Percentiles rank a stretch among this genome's conserved stretches.
Conservation (phyloP, 345 rosid genomes). For the Boechera retrofracta region DNA sequence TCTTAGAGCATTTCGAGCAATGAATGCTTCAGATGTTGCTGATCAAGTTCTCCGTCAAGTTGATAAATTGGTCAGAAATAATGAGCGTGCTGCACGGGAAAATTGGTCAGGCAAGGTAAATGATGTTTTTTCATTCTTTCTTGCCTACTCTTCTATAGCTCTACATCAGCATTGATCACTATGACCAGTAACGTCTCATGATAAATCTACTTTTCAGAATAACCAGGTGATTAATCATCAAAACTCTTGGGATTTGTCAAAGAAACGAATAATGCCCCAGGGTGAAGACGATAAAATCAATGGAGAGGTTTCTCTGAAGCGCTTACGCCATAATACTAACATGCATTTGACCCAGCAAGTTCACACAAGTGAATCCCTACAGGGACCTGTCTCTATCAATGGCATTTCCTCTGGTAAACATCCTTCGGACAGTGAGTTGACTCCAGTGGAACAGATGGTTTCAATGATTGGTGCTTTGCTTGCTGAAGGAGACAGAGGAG, state of each 20-base stretch:
- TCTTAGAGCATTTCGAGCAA: conserved; percentile 73
- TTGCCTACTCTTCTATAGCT: conserved; percentile 28
- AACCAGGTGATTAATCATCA: conserved; percentile 68
- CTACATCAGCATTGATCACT: conserved; percentile 34
- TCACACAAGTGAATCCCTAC: conserved; percentile 57
- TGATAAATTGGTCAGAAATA: conserved; percentile 78
- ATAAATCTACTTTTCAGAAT: conserved; percentile 59
- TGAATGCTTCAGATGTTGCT: conserved; percentile 97
- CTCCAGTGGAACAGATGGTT: conserved; percentile 96
- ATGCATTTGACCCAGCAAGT: conserved; percentile 47
- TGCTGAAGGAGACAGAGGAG: conserved; percentile 99
- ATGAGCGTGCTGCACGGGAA: conserved; percentile 90
- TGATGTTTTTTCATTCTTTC: conserved; percentile 8
- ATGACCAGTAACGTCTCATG: conserved; percentile 26
- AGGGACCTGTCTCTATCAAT: conserved; percentile 60
- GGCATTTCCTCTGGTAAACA: conserved; percentile 57
- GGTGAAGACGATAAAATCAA: conserved; percentile 67
- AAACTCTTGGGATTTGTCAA: conserved; percentile 60
- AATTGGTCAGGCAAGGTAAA: conserved; percentile 71
- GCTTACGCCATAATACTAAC: conserved; percentile 56
- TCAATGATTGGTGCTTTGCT: conserved; percentile 98
- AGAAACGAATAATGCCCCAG: conserved; percentile 69
- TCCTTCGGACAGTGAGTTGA: conserved; percentile 64
- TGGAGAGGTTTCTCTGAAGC: conserved; percentile 70
- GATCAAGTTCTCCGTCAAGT: conserved; percentile 95